Base-by-base conservation (phyloP, 129 eudicot species). In the Rutidosis leptorrhynchoides region DNA sequence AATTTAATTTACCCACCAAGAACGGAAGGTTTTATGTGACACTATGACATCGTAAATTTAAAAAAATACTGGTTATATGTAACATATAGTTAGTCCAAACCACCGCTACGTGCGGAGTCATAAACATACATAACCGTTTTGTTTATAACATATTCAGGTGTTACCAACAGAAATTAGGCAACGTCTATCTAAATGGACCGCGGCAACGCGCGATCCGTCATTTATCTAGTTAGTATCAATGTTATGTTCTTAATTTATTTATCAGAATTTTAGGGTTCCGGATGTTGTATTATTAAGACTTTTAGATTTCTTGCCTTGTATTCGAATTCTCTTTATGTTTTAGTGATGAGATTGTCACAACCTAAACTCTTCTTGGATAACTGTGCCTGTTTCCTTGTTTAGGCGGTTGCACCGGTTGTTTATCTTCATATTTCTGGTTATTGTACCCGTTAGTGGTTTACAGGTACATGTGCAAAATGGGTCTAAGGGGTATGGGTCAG, bases 261-360 rank as follows among this genome's bases (percentile, higher is more conserved):
- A 56, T 25, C 45, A 11, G 5, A 40, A 40, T 20, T 58, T 2
- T 37, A n/a, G 37, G 26, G 21, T 58, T 54, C 17, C 24, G 32
- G 70, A 16, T n/a, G 37, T 65, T 56, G 58, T 58, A 57, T 40
- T 68, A 25, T 69, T 58, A 42, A 15, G 59, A 56, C 45, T 57
- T 2, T 25, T 25, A 2, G 53, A 42, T 19, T 56, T 56, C 51
- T 43, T 56, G 65, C 5, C n/a, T 5, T 17, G 32, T 16, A 9
- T 56, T 40, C 35, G 7, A 37, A n/a, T 68, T 35, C 0, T 19
- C 19, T 8, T 56, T 8, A 35, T 69, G 56, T 35, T 56, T 24
- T 69, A 37, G 74, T 55, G n/a, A 35, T 35, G 7, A 35, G 33
- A 3, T 35, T 68, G 15, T 7, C n/a, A 46, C 70, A 3, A 23